Base-by-base conservation (phyloP, 768 basidiomycete species). In the Ephemerocybe angulata region DNA sequence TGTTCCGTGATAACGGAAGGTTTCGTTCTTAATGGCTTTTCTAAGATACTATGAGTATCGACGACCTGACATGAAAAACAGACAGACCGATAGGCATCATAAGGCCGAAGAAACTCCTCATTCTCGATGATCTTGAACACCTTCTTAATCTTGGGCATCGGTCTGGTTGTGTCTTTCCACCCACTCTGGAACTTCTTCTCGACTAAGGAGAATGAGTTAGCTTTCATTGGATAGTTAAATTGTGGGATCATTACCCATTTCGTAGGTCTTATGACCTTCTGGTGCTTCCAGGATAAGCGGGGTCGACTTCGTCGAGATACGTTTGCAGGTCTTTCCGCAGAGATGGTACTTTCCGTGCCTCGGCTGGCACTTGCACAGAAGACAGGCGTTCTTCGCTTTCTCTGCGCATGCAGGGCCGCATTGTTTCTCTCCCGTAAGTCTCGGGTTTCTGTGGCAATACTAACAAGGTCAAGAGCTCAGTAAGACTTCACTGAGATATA, bases 81-180 rank as follows among this genome's bases (percentile, higher is more conserved):
- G 6, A 35, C 43, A 28, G 17, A 54, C 47, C 27, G 10, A 47
- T 44, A 55, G 22, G 19, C 33, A 2, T 46, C 12, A 42, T 31
- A 47, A 33, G 47, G 66, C n/a, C 53, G 55, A 2, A 64, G 52
- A 28, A 66, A 62, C 11, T 50, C 56, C 22, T 54, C 59, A 52
- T 57, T 60, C 53, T 69, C 68, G 11, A 69, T 62, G 19, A 71
- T 65, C 58, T 68, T 69, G 58, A 63, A 69, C 6, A 71, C 59
- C 19, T 60, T 63, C 54, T 62, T 66, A 47, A 71, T 58, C 12
- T 28, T 40, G 2, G 58, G 58, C 0, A 57, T 21, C 15, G 66
- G 63, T 27, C 52, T 40, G 4, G 58, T 52, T 3, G 25, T 41
- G 50, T n/a, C 21, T 25, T 64, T 66, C 68, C 68, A 71, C 1